Base-by-base conservation (phyloP, 2,329 filamentous ascomycete species). In the Bipolaris victoriae region DNA sequence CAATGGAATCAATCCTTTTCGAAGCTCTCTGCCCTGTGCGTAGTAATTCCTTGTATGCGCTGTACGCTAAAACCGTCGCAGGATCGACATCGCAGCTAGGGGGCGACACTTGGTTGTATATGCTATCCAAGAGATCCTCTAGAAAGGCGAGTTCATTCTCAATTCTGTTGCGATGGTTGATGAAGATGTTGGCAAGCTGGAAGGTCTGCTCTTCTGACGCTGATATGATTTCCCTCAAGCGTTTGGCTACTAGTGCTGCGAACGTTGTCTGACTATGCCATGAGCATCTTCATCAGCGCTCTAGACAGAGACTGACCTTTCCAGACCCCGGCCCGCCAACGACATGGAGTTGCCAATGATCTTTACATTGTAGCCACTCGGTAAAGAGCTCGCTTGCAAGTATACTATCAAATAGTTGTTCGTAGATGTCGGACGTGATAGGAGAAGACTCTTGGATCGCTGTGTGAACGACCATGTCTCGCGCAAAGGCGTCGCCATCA, bases 241-340 rank as follows among this genome's bases (percentile, higher is more conserved):
- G 44, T 31, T 49, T 36, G 22, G 35, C 16, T 41, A 46, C 29
- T 15, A 54, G 36, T 31, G 47, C 35, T 13, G 58, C 31, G 5
- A 61, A 48, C 2, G 58, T 61, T 16, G 58, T 57, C 58, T 60
- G 39, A 13, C 18, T 18, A 22, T 39, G 29, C 40, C 22, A 53
- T 39, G 11, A 53, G 35, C 20, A 9, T 15, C 13, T 15, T 24
- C 9, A 9, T 37, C 22, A 20, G 33, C 11, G 43, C 39, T 31
- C n/a, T 40, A 6, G 5, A 26, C 3, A 43, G n/a, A 37, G 24
- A 47, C 47, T 45, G 45, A 61, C 58, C 62, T 67, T 67, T 22
- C 64, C 64, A 11, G 45, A 55, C 5, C 64, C 64, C 11, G 64
- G 64, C 7, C 55, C 62, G 18, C 64, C 64, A 39, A 56, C 20